These are phyloP conservation scores for Irpex sp. DNA, from an alignment of 1,284 basidiomycete species.

Conservation along the genomic window DNA sequence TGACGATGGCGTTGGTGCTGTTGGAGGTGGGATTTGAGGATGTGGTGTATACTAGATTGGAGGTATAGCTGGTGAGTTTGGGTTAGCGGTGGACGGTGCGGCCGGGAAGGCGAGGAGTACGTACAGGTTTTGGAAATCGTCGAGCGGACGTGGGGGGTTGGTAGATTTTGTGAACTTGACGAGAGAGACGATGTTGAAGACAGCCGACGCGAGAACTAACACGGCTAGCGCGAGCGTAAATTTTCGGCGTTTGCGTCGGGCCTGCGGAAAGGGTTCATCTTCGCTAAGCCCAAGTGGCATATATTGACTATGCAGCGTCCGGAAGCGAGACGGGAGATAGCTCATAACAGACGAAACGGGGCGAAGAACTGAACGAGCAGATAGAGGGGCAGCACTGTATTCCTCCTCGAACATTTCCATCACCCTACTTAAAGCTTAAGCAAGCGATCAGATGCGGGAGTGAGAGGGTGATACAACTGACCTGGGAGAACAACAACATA, in stretches of 20 bases:
- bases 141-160: constrained; percentile 7
- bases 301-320: background rate
- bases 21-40: background rate
- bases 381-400: too few relatives aligned
- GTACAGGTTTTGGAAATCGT: constrained; percentile 17
- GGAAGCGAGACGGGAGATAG: too few relatives aligned
- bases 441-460: too few relatives aligned
- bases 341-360: too few relatives aligned
- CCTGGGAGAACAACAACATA: too few relatives aligned
- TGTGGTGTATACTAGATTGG: background rate
- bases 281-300: background rate
- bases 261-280: background rate
- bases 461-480: too few relatives aligned
- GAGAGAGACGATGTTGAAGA: constrained; percentile 2
- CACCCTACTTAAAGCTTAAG: too few relatives aligned
- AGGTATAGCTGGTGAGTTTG: background rate
- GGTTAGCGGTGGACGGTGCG: background rate
- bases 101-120: background rate
- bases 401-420: too few relatives aligned
- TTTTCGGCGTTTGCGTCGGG: background rate
- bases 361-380: too few relatives aligned
- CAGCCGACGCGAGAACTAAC: background rate
- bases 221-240: background rate
- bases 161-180: background rate
- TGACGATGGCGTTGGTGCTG: constrained; percentile 4